A percentile compares a stretch with the other conserved stretches of the same genome.
These are phyloP conservation scores for Cladosporium sp. DNA, from an alignment of 2,329 filamentous ascomycete species.

Conservation along the genomic window DNA sequence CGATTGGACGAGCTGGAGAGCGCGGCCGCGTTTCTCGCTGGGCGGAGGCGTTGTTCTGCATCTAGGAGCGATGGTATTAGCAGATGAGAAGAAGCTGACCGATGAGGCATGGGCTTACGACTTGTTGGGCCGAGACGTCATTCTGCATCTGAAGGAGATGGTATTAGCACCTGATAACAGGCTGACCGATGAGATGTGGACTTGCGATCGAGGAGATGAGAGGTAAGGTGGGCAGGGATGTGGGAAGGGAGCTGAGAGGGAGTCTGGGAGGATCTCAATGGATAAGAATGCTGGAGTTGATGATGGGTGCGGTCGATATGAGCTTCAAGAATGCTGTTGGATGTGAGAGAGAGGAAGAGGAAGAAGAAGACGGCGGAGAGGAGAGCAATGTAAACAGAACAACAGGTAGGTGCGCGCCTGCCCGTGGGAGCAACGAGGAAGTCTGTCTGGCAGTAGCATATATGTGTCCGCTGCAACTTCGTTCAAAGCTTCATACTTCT, in stretches of 20 bases:
- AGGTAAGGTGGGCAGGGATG: background rate
- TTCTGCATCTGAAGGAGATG: background rate
- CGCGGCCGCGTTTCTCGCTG: no score
- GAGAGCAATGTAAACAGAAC: background rate
- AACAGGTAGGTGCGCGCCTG: background rate
- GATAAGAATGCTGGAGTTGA: background rate
- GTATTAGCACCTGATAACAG: background rate
- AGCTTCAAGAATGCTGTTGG: background rate
- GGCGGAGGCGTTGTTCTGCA: no score
- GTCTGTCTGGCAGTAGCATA: no score
- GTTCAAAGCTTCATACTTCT: conserved; percentile 38
- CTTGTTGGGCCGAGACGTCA: background rate
- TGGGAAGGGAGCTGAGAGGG: background rate
- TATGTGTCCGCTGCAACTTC: no score
- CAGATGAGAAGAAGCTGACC: no score
- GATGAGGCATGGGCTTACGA: background rate
- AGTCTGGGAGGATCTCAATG: background rate
- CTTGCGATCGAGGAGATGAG: background rate
- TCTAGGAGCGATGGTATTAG: no score
- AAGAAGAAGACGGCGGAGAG: background rate
- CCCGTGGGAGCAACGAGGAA: no score
- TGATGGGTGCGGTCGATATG: background rate
- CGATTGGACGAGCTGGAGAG: no score
- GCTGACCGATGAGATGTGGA: background rate
- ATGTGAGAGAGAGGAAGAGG: background rate